These are phyloP conservation scores for Hirschioporus abietinus DNA, from an alignment of 768 basidiomycete species.

Conservation along the genomic window DNA sequence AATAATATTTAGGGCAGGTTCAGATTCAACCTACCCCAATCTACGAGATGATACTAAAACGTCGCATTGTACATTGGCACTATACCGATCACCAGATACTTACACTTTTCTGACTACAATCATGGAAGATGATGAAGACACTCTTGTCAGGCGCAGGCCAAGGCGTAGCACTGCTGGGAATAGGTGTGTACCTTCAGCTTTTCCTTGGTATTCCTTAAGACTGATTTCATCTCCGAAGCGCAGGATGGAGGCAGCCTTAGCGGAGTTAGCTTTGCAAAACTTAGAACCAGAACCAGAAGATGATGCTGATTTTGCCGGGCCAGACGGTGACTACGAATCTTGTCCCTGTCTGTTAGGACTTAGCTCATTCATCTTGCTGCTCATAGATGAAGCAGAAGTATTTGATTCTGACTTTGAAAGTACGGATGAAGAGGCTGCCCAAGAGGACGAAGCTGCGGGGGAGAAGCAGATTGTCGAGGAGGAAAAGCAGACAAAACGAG, in stretches of 20 bases:
- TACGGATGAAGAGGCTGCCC: slow-evolving; percentile 63
- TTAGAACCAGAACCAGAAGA: slow-evolving; percentile 58
- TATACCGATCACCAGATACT: neutral
- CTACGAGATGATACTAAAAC: too few relatives aligned
- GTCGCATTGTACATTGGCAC: too few relatives aligned
- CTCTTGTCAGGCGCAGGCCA: slow-evolving; percentile 49
- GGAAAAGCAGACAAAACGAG: slow-evolving; percentile 38
- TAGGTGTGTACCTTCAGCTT: neutral
- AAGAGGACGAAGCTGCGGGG: slow-evolving; percentile 43
- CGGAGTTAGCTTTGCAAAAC: slow-evolving; percentile 59
- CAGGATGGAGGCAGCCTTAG: slow-evolving; percentile 76
- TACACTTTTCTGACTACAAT: neutral
- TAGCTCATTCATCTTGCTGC: neutral
- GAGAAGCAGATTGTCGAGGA: slow-evolving; percentile 59
- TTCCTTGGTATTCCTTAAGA: neutral
- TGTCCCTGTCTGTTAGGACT: neutral
- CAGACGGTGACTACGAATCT: neutral
- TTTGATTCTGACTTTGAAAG: slow-evolving; percentile 84
- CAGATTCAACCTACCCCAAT: neutral
- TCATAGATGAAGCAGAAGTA: slow-evolving; percentile 70
- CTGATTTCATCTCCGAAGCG: neutral
- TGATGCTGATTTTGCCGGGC: slow-evolving; percentile 62
- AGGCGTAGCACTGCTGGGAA: slow-evolving; percentile 67
- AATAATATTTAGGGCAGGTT: too few relatives aligned
- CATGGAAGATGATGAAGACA: slow-evolving; percentile 35